A percentile compares a stretch with the other conserved stretches of the same genome.
These are phyloP conservation scores for Pisolithus marmoratus DNA, from an alignment of 768 basidiomycete species.

Conservation along the genomic window DNA sequence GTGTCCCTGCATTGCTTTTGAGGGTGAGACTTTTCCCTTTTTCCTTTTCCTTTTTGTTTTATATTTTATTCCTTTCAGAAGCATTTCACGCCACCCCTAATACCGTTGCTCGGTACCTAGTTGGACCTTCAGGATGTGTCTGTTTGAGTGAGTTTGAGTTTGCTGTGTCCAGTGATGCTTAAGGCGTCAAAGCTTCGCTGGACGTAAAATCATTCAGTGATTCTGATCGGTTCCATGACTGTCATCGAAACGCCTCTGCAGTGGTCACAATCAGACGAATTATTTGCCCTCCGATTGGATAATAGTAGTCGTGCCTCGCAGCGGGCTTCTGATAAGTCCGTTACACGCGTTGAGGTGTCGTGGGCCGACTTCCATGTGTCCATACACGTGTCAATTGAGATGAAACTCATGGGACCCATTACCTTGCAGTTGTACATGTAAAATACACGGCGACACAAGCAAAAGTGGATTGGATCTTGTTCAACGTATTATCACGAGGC, in stretches of 20 bases:
- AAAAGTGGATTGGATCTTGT: slow-evolving; percentile 15
- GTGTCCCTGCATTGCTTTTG: slow-evolving; percentile 16
- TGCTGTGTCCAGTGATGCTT: slow-evolving; percentile 15
- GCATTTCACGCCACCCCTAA: slow-evolving; percentile 12
- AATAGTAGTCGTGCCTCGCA: slow-evolving; percentile 4
- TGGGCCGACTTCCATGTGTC: slow-evolving; percentile 18
- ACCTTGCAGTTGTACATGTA: slow-evolving; percentile 1
- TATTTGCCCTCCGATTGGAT: slow-evolving; percentile 7
- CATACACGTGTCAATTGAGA: slow-evolving; percentile 17
- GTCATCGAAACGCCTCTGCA: background rate
- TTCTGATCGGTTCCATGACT: slow-evolving; percentile 3
- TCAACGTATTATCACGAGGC: slow-evolving; percentile 18
- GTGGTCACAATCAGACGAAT: background rate
- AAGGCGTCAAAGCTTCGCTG: slow-evolving; percentile 13
- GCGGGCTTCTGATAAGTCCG: slow-evolving; percentile 4
- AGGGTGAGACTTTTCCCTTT: background rate
- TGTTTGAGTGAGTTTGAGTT: slow-evolving; percentile 16
- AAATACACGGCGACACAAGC: background rate
- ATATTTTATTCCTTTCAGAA: background rate
- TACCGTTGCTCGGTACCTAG: slow-evolving; percentile 13
- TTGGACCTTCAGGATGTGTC: slow-evolving; percentile 6
- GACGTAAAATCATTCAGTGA: slow-evolving; percentile 2
- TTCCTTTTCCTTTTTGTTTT: too few relatives aligned
- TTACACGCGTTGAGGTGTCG: slow-evolving; percentile 2
- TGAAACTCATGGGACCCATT: slow-evolving; percentile 5